A percentile compares a stretch with the other conserved stretches of the same genome.
Evolutionary conservation across 257 asterid genomes (phyloP).

Genomic region (Parsonsia alboflavescens): DNA sequence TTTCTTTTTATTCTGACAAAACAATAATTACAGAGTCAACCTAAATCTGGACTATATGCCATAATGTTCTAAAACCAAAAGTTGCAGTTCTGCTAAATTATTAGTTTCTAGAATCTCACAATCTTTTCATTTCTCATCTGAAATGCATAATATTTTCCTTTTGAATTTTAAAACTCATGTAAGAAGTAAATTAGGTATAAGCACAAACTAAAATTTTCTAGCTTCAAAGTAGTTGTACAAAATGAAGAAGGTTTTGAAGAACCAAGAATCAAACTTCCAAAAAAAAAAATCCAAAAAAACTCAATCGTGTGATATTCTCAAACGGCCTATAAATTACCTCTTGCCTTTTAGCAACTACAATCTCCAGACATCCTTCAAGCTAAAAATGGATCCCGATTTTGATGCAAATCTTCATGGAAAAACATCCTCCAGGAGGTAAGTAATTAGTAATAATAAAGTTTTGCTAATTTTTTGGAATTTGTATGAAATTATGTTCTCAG

Average conservation of each 20-base stretch:
- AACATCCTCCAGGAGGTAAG: conserved; percentile 20
- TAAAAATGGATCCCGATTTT: conserved; percentile 10
- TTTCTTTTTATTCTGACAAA: no score
- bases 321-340: not conserved
- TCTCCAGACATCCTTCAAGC: not conserved
- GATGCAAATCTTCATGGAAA: not conserved
- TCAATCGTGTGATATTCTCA: not conserved
- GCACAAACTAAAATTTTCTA: not conserved
- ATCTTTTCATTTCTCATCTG: not conserved
- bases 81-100: not conserved
- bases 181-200: not conserved
- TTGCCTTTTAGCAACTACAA: not conserved
- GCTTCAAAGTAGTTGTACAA: conserved; percentile 11
- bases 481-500: no score
- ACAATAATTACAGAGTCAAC: no score
- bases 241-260: conserved; percentile 1
- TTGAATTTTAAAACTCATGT: not conserved
- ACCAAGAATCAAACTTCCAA: not conserved
- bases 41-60: no score
- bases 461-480: no score
- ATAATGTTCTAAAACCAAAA: no score
- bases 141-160: not conserved
- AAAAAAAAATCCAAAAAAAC: not conserved
- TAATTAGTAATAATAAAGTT: no score
- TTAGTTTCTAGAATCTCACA: not conserved